A percentile compares a stretch with the other conserved stretches of the same genome.
Evolutionary conservation across 176 grass and related monocot species (phyloP).

Genomic region (Luzula sylvatica): DNA sequence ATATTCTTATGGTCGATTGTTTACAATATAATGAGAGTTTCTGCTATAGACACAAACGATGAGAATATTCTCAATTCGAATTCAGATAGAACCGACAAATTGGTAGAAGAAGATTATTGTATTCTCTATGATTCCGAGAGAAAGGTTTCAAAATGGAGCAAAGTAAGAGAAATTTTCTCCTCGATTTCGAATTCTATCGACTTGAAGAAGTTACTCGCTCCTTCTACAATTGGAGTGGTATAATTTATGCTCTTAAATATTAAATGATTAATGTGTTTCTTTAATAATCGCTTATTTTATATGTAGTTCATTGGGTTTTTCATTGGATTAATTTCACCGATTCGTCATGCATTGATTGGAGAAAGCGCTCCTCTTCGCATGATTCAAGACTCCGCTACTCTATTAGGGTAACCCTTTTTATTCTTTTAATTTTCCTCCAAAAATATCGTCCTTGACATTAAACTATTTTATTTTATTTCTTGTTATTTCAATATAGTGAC

Average conservation of each 20-base stretch:
- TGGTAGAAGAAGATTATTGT: neutral
- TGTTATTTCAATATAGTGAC: constrained; percentile 25
- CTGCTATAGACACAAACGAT: constrained; percentile 28
- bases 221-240: constrained; percentile 86
- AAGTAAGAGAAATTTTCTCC: constrained; percentile 11
- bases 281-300: neutral
- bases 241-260: neutral
- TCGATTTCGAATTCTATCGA: constrained; percentile 28
- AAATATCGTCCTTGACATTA: neutral
- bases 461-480: neutral
- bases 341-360: constrained; percentile 52
- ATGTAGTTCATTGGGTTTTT: constrained; percentile 63
- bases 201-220: constrained; percentile 60
- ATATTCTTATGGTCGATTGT: constrained; percentile 61
- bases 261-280: neutral
- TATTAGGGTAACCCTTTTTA: constrained; percentile 44
- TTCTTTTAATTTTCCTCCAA: neutral
- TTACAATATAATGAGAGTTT: constrained; percentile 54
- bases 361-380: constrained; percentile 64
- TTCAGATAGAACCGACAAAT: constrained; percentile 17
- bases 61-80: neutral
- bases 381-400: constrained; percentile 52
- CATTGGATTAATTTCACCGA: constrained; percentile 48
- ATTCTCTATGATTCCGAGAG: constrained; percentile 14
- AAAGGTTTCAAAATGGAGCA: constrained; percentile 35